Base-by-base conservation (phyloP, 2,329 filamentous ascomycete species). In the Scytalidium lignicola region DNA sequence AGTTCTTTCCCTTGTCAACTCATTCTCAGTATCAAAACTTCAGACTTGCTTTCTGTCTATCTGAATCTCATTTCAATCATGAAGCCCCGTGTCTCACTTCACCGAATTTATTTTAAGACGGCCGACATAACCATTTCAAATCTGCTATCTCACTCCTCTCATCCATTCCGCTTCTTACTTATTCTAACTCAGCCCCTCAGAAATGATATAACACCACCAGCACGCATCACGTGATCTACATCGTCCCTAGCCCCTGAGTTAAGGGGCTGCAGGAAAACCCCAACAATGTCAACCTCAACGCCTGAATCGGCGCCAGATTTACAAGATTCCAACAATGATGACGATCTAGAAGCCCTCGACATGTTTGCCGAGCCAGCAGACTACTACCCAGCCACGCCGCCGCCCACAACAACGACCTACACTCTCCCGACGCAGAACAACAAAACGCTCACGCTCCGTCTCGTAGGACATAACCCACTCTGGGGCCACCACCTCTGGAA, bases 401-500 rank as follows among this genome's bases (percentile, higher is more conserved):
- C 85, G 43, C 83, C 89, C 7, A 92, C 86, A 2, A 82, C 80
- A 53, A 82, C 87, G 54, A 77, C 81, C 41, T 86, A 95, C 72
- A 80, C 75, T 19, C 79, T 92, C 64, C 32, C 32, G 15, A 5
- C 12, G 15, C n/a, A 13, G 12, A 17, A 37, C 15, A 13, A 13
- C 26, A 37, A 37, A 13, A 13, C 32, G 6, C 32, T 13, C 12
- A 55, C 52, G 4, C 48, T 65, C n/a, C 82, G 88, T 60, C 80
- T 96, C 12, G 88, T 96, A 41, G 91, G 91, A 52, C 84, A 88
- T 67, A 92, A 88, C 72, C 88, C 90, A 20, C 79, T 95, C 13
- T 95, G 95, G 80, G 91, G 89, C 15, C 89, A 96, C 68, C 79
- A 88, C 56, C 78, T 96, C 23, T 97, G 92, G 92, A 95, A 96